Percentiles rank a stretch among this genome's conserved stretches.
These are phyloP conservation scores for Apophysomyces elegans DNA, from an alignment of 371 early-diverging fungal genomes.

Conservation along the genomic window DNA sequence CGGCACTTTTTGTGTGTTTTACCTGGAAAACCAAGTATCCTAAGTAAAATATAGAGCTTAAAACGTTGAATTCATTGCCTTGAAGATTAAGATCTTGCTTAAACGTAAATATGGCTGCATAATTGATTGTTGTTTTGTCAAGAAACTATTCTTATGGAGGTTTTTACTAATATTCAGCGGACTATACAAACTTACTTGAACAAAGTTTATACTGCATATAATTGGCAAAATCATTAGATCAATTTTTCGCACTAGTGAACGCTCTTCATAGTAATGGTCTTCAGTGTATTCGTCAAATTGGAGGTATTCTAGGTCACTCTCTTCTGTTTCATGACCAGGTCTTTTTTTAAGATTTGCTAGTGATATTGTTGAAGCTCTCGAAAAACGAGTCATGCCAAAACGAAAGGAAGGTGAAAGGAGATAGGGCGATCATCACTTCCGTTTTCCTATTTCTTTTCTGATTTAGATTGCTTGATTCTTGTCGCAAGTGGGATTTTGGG, in stretches of 20 bases:
- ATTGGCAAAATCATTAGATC: slow-evolving; percentile 38
- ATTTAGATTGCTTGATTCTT: neutral
- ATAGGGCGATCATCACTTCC: neutral
- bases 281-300: neutral
- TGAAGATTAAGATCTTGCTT: slow-evolving; percentile 32
- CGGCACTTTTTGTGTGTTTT: neutral
- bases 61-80: slow-evolving; percentile 35
- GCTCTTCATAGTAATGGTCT: slow-evolving; percentile 27
- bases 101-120: slow-evolving; percentile 35
- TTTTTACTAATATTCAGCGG: neutral
- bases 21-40: slow-evolving; percentile 22
- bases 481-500: neutral
- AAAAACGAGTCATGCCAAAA: neutral
- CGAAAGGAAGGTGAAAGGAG: neutral
- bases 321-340: neutral
- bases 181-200: slow-evolving; percentile 30
- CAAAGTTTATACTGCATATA: slow-evolving; percentile 41
- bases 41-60: slow-evolving; percentile 21
- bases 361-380: neutral
- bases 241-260: slow-evolving; percentile 41
- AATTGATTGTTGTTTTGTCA: slow-evolving; percentile 49
- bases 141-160: slow-evolving; percentile 30
- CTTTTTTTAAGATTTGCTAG: neutral
- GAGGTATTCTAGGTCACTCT: neutral
- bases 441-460: neutral